Conservation (phyloP, 345 rosid species). For the Eucalyptus shirleyi region DNA sequence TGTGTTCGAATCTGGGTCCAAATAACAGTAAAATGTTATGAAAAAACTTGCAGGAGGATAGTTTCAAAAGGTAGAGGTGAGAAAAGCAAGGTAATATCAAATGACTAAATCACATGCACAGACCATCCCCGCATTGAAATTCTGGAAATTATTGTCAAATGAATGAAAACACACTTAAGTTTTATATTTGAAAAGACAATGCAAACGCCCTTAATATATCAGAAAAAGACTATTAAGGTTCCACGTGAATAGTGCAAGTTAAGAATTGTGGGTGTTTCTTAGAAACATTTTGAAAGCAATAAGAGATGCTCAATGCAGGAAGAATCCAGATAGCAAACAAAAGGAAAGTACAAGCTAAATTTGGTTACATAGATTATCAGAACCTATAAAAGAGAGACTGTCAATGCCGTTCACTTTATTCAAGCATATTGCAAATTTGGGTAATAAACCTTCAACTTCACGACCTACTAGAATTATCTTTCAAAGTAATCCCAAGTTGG, state of each 20-base stretch:
- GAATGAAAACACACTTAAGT: not conserved
- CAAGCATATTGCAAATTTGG: not conserved
- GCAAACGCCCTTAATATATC: not conserved
- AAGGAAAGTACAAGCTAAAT: not conserved
- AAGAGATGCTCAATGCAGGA: not conserved
- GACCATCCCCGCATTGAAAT: not conserved
- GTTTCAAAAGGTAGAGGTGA: not conserved
- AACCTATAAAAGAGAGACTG: not conserved
- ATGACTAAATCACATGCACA: not conserved
- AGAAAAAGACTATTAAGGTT: not conserved
- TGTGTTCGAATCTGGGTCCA: constrained; percentile 64
- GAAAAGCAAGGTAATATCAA: not conserved
- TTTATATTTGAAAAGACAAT: not conserved
- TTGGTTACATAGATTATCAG: not conserved
- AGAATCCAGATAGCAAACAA: not conserved
- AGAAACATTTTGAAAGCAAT: not conserved
- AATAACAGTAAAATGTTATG: not conserved
- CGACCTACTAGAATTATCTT: not conserved
- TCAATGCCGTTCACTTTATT: not conserved
- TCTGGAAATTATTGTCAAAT: not conserved
- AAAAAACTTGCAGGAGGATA: not conserved
- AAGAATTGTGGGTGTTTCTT: not conserved
- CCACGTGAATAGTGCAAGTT: not conserved
- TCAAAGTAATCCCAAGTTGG: not conserved
- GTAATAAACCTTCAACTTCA: not conserved